Conservation (phyloP, 768 basidiomycete genomes). For the Boletus reticuloceps region DNA sequence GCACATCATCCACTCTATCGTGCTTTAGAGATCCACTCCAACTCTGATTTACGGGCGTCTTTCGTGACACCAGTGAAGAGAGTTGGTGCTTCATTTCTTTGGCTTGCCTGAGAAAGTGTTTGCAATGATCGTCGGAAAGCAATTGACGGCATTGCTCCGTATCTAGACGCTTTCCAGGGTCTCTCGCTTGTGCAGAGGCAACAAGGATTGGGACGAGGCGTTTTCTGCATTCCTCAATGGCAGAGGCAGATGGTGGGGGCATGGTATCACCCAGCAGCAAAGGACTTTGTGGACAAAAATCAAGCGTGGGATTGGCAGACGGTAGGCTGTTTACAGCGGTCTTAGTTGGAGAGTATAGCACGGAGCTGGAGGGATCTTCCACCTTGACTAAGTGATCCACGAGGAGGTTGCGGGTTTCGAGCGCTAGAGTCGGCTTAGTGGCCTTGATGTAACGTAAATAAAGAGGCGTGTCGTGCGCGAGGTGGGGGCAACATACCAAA, state of each 20-base stretch:
- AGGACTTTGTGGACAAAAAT: conserved; percentile 3
- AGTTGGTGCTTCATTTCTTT: conserved; percentile 26
- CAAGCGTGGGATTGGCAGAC: not conserved
- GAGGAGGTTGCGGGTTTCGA: conserved; percentile 15
- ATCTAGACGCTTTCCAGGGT: conserved; percentile 9
- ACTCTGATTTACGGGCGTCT: not conserved
- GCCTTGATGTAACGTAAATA: conserved; percentile 8
- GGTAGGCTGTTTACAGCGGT: conserved; percentile 8
- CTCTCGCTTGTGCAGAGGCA: conserved; percentile 16
- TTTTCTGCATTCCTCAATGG: conserved; percentile 27
- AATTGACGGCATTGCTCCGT: conserved; percentile 21
- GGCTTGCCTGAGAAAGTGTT: conserved; percentile 17
- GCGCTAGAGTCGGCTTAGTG: conserved; percentile 7
- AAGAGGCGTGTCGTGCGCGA: not conserved
- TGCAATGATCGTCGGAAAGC: conserved; percentile 29
- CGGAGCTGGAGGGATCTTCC: conserved; percentile 1
- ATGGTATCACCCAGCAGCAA: conserved; percentile 6
- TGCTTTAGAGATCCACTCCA: conserved; percentile 6
- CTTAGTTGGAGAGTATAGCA: conserved; percentile 11
- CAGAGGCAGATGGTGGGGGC: conserved; percentile 4
- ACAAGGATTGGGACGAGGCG: conserved; percentile 25
- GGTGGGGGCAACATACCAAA: conserved; percentile 20
- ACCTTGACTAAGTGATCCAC: conserved; percentile 1
- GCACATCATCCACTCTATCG: conserved; percentile 10
- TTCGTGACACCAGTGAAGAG: conserved; percentile 6